A percentile compares a stretch with the other conserved stretches of the same genome.
Conservation (phyloP, 129 eudicot species). For the Arctium minus region DNA sequence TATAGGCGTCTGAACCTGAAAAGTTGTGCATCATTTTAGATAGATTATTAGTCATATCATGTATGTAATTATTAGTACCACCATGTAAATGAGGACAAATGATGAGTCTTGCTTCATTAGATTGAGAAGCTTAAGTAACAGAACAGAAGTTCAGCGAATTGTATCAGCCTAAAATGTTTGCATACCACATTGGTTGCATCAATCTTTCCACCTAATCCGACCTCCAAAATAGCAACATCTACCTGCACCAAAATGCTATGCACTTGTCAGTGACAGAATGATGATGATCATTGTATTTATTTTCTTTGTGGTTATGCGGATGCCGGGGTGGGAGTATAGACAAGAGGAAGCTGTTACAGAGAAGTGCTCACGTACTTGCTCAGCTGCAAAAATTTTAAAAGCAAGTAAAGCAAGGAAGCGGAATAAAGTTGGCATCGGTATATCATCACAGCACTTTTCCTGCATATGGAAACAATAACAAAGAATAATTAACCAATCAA, state of each 20-base stretch:
- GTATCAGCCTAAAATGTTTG: neutral
- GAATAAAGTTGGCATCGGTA: slow-evolving; percentile 93
- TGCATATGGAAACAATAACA: slow-evolving; percentile 29
- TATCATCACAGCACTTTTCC: slow-evolving; percentile 62
- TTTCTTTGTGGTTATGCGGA: neutral
- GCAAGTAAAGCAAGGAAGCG: slow-evolving; percentile 94
- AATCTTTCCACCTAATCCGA: slow-evolving; percentile 88
- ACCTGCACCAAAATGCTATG: slow-evolving; percentile 50
- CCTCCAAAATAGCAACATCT: slow-evolving; percentile 90
- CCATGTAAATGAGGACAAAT: neutral
- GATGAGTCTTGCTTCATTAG: neutral
- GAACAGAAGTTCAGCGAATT: neutral
- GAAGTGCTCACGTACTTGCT: slow-evolving; percentile 47
- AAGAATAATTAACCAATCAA: slow-evolving; percentile 4
- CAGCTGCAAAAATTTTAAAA: slow-evolving; percentile 80
- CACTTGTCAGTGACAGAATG: neutral
- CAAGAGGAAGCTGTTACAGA: neutral
- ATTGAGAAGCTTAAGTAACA: no score
- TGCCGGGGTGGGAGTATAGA: neutral
- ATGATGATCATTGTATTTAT: neutral
- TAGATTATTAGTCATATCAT: neutral
- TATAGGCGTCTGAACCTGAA: slow-evolving; percentile 78
- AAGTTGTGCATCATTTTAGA: slow-evolving; percentile 14
- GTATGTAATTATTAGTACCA: neutral
- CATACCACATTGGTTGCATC: slow-evolving; percentile 98